Evolutionary conservation across 163 green algal genomes (phyloP).

Genomic region (Volvox carteri): DNA sequence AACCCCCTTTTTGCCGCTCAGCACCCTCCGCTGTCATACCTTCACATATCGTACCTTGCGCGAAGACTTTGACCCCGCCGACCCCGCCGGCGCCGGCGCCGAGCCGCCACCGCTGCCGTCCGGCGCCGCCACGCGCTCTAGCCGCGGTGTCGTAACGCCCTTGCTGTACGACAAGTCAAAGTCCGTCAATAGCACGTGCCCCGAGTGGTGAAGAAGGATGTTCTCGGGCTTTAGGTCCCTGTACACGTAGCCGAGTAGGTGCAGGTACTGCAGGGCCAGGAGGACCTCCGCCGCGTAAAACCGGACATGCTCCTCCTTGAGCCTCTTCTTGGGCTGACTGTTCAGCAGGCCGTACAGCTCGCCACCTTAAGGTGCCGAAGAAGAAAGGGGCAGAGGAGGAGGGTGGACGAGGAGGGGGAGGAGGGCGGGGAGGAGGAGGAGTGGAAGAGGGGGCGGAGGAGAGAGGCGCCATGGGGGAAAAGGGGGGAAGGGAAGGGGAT

Average conservation of each 20-base stretch:
- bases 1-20: too few species aligned
- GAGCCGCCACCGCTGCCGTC: background rate
- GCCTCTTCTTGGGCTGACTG: conserved; percentile 79
- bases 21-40: too few species aligned
- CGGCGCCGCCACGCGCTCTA: conserved; percentile 52
- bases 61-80: conserved; percentile 31
- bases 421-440: background rate
- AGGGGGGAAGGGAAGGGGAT: background rate
- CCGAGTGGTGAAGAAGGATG: conserved; percentile 91
- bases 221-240: conserved; percentile 99
- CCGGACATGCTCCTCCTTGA: conserved; percentile 82
- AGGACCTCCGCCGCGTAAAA: conserved; percentile 94
- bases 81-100: background rate
- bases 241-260: conserved; percentile 94
- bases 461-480: background rate
- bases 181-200: conserved; percentile 94
- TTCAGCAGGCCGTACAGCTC: conserved; percentile 94
- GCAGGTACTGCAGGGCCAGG: conserved; percentile 96
- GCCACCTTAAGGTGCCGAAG: conserved; percentile 63
- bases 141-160: conserved; percentile 64
- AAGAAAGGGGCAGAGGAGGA: background rate
- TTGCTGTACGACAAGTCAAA: conserved; percentile 89
- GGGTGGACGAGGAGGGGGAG: background rate
- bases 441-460: background rate
- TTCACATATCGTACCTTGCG: conserved; percentile 39